These are phyloP conservation scores for Fusarium protoensiforme DNA, from an alignment of 2,329 filamentous ascomycete genomes.

Conservation along the genomic window DNA sequence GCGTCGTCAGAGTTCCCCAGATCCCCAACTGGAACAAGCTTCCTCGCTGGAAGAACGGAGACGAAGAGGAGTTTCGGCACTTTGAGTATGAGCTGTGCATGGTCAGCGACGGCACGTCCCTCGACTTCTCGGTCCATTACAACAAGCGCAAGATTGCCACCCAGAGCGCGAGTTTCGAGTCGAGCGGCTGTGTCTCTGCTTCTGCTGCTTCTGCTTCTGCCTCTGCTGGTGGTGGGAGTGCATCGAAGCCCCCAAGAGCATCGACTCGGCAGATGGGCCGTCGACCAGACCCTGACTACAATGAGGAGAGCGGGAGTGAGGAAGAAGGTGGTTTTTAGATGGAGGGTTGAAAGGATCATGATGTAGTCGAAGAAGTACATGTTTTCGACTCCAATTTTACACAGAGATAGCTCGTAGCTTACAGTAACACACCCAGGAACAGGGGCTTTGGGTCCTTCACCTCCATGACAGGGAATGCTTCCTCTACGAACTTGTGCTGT, in stretches of 20 bases:
- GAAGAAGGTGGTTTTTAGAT: neutral
- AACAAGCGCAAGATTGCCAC: slow-evolving; percentile 31
- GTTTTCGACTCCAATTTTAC: neutral
- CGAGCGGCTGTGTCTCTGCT: neutral
- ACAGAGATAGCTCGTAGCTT: neutral
- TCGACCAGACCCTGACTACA: neutral
- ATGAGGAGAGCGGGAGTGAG: neutral
- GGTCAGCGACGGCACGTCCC: slow-evolving; percentile 33
- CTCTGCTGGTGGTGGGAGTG: neutral
- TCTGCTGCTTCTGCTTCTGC: neutral
- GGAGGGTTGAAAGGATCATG: neutral
- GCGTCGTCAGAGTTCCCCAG: slow-evolving; percentile 25
- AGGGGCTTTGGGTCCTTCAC: neutral
- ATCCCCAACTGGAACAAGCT: slow-evolving; percentile 24
- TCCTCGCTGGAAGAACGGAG: slow-evolving; percentile 23
- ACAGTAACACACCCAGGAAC: neutral
- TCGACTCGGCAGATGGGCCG: neutral
- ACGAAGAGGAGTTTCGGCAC: slow-evolving; percentile 7
- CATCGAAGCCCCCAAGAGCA: neutral
- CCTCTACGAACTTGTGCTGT: too few relatives aligned
- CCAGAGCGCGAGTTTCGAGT: slow-evolving; percentile 36
- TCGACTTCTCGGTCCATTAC: slow-evolving; percentile 41
- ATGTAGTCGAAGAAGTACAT: neutral
- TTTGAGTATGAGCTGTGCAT: slow-evolving; percentile 41
- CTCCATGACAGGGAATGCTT: neutral